phyloP scores from a whole-genome alignment of 805 yeast genomes.

The Spathaspora passalidarum region DNA sequence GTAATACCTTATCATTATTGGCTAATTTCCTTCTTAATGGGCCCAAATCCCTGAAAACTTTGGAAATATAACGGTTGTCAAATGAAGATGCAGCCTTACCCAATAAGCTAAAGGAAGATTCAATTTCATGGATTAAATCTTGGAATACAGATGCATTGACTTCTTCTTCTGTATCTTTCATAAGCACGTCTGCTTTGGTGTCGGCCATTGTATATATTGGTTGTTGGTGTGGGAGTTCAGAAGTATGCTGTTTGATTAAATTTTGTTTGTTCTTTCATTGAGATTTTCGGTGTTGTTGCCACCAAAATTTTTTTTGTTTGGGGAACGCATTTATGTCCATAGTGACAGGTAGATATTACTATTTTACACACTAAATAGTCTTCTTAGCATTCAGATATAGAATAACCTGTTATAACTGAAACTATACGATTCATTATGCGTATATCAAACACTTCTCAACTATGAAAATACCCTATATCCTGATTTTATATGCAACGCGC shows the following conservation, averaged over 20 bases:
- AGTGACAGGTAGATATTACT: too few species aligned
- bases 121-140: constrained; percentile 31
- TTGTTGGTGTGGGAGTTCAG: not conserved
- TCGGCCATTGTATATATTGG: not conserved
- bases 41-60: constrained; percentile 80
- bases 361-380: too few species aligned
- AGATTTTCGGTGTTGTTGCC: not conserved
- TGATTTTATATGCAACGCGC: too few species aligned
- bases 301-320: not conserved
- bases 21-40: constrained; percentile 65
- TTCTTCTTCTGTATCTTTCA: constrained; percentile 8
- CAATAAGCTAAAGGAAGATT: constrained; percentile 44
- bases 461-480: too few species aligned
- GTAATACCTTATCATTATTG: constrained; percentile 42
- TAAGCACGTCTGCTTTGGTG: constrained; percentile 6
- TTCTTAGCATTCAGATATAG: too few species aligned
- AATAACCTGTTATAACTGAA: too few species aligned
- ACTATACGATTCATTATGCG: too few species aligned
- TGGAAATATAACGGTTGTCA: constrained; percentile 85
- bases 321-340: too few species aligned
- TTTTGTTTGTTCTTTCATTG: not conserved
- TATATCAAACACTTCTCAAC: too few species aligned
- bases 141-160: not conserved
- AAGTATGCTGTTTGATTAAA: not conserved
- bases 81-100: constrained; percentile 64